A percentile compares a stretch with the other conserved stretches of the same genome.
phyloP scores from a whole-genome alignment of 1,284 basidiomycete genomes.

The Malassezia caprae region DNA sequence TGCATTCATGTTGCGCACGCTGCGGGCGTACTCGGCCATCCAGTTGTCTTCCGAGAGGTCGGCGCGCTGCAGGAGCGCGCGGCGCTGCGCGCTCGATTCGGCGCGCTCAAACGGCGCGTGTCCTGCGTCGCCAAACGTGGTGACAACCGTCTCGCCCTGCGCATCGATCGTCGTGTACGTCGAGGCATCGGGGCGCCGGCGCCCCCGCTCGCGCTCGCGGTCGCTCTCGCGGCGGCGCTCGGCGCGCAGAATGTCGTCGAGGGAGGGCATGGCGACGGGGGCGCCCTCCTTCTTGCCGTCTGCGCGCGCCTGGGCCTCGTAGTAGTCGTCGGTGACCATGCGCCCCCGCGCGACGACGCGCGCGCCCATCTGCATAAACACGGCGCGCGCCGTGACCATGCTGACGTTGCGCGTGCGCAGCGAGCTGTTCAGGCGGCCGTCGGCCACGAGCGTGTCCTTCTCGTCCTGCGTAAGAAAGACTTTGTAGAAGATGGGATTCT shows the following conservation, averaged over 20 bases:
- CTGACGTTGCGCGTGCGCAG: conserved; percentile 84
- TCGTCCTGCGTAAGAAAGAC: conserved; percentile 56
- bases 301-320: conserved; percentile 67
- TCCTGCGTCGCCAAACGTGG: conserved; percentile 42
- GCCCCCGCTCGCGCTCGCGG: conserved; percentile 27
- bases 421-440: conserved; percentile 67
- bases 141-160: conserved; percentile 36
- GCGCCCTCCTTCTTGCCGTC: conserved; percentile 43
- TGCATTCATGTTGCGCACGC: conserved; percentile 39
- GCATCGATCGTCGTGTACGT: conserved; percentile 31
- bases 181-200: conserved; percentile 31
- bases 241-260: conserved; percentile 22
- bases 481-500: conserved; percentile 79
- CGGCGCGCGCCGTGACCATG: conserved; percentile 79
- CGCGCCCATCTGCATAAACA: conserved; percentile 86
- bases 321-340: conserved; percentile 90
- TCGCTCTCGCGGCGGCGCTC: conserved; percentile 31
- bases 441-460: conserved; percentile 79
- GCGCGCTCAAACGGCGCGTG: conserved; percentile 38
- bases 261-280: conserved; percentile 31
- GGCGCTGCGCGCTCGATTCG: conserved; percentile 27
- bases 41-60: conserved; percentile 45
- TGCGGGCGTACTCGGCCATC: conserved; percentile 44
- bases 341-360: conserved; percentile 76
- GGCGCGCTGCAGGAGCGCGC: conserved; percentile 25